A percentile compares a stretch with the other conserved stretches of the same genome.
These are phyloP conservation scores for Alternaria conjuncta DNA, from an alignment of 2,329 filamentous ascomycete genomes.

Conservation along the genomic window DNA sequence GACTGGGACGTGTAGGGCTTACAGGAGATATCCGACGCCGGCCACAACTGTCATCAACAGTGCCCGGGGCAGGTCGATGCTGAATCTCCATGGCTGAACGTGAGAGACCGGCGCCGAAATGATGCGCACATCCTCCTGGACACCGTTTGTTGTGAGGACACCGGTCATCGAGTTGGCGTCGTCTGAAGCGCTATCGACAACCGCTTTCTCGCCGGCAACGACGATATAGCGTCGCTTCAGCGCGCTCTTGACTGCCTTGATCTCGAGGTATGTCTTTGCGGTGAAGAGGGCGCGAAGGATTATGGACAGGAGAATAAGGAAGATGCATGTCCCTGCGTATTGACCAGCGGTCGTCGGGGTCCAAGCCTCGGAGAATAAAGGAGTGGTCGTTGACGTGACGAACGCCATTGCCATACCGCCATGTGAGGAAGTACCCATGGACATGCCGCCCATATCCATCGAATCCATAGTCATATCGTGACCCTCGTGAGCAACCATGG, in stretches of 20 bases:
- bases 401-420: conserved; percentile 66
- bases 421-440: conserved; percentile 25
- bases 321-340: conserved; percentile 92
- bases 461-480: conserved; percentile 21
- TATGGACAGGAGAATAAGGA: conserved; percentile 78
- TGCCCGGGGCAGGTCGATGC: conserved; percentile 77
- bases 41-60: conserved; percentile 72
- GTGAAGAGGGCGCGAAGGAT: conserved; percentile 75
- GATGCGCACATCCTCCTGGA: conserved; percentile 81
- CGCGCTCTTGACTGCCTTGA: conserved; percentile 75
- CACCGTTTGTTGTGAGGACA: conserved; percentile 73
- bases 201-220: conserved; percentile 67
- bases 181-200: conserved; percentile 65
- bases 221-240: conserved; percentile 78
- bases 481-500: conserved; percentile 44
- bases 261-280: conserved; percentile 65
- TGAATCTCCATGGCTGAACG: conserved; percentile 77
- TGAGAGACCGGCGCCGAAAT: conserved; percentile 64
- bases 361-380: conserved; percentile 74
- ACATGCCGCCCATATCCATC: conserved; percentile 28
- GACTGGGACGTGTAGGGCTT: conserved; percentile 52
- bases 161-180: conserved; percentile 66
- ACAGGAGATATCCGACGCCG: conserved; percentile 87
- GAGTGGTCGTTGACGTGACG: conserved; percentile 66
- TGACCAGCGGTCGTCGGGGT: conserved; percentile 71